Evolutionary conservation across 1,284 basidiomycete species (phyloP).

Genomic region (Heterobasidion irregulare): DNA sequence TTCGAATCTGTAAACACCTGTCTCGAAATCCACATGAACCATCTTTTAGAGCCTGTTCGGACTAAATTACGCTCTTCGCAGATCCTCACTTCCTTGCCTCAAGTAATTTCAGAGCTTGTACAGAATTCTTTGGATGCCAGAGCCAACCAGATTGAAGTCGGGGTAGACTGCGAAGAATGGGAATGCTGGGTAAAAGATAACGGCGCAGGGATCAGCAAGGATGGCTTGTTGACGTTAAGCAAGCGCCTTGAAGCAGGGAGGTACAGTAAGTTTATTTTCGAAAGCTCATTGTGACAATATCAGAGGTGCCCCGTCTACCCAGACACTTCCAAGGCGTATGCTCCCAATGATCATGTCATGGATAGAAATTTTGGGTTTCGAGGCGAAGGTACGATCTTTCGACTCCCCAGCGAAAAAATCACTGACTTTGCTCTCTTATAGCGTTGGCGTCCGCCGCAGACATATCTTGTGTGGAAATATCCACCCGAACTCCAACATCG

Average conservation of each 20-base stretch:
- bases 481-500: conserved; percentile 54
- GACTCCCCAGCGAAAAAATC: not conserved
- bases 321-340: conserved; percentile 73
- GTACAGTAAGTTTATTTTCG: conserved; percentile 46
- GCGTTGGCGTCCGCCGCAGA: conserved; percentile 81
- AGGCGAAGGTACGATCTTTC: conserved; percentile 64
- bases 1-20: not conserved
- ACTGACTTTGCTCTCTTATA: conserved; percentile 18
- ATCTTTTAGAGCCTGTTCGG: conserved; percentile 44
- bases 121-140: conserved; percentile 80
- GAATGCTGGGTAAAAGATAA: conserved; percentile 78
- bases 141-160: conserved; percentile 52
- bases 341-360: conserved; percentile 30
- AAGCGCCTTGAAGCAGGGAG: conserved; percentile 42
- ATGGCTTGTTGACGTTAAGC: conserved; percentile 48
- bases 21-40: conserved; percentile 12
- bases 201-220: conserved; percentile 63
- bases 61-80: conserved; percentile 72
- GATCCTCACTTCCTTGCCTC: conserved; percentile 73
- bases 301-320: conserved; percentile 2
- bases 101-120: conserved; percentile 74
- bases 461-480: conserved; percentile 68
- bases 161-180: conserved; percentile 65
- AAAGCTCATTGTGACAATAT: not conserved
- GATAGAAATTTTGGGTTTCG: conserved; percentile 78